Conservation (phyloP, 805 yeast genomes). For the Scheffersomyces stipitis region DNA sequence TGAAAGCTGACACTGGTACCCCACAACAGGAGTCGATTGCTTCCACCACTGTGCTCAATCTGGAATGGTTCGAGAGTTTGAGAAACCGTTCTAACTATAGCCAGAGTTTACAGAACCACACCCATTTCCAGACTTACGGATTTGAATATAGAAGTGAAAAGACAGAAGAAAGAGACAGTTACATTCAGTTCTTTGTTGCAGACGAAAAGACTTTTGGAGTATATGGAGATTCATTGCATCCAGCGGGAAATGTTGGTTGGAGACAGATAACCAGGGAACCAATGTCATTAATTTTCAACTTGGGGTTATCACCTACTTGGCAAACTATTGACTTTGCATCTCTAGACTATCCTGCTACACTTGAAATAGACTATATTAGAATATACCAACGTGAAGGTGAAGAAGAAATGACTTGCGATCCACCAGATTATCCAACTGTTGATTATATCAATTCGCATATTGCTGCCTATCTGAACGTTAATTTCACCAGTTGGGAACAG, state of each 20-base stretch:
- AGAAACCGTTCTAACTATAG: slow-evolving; percentile 11
- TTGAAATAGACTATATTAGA: slow-evolving; percentile 41
- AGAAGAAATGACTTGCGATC: slow-evolving; percentile 36
- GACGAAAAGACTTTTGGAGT: slow-evolving; percentile 26
- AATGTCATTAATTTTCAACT: slow-evolving; percentile 37
- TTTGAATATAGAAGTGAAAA: slow-evolving; percentile 33
- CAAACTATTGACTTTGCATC: slow-evolving; percentile 36
- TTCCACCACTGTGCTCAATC: slow-evolving; percentile 33
- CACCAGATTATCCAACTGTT: slow-evolving; percentile 34
- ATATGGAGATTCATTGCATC: slow-evolving; percentile 34
- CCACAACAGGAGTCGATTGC: slow-evolving; percentile 41
- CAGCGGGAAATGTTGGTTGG: slow-evolving; percentile 39
- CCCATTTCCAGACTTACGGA: slow-evolving; percentile 31
- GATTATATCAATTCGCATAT: slow-evolving; percentile 34
- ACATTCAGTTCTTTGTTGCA: slow-evolving; percentile 35
- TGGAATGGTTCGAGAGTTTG: slow-evolving; percentile 33
- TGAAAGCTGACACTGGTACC: slow-evolving; percentile 40
- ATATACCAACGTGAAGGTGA: slow-evolving; percentile 38
- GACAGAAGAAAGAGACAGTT: slow-evolving; percentile 18
- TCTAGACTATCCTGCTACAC: slow-evolving; percentile 33
- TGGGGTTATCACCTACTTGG: slow-evolving; percentile 44
- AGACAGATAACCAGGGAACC: slow-evolving; percentile 38
- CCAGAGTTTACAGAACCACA: slow-evolving; percentile 45
- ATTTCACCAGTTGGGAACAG: slow-evolving; percentile 35
- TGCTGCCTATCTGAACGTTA: slow-evolving; percentile 33